phyloP scores from a whole-genome alignment of 495 filamentous ascomycete genomes.

The Trichoderma asperelloides region DNA sequence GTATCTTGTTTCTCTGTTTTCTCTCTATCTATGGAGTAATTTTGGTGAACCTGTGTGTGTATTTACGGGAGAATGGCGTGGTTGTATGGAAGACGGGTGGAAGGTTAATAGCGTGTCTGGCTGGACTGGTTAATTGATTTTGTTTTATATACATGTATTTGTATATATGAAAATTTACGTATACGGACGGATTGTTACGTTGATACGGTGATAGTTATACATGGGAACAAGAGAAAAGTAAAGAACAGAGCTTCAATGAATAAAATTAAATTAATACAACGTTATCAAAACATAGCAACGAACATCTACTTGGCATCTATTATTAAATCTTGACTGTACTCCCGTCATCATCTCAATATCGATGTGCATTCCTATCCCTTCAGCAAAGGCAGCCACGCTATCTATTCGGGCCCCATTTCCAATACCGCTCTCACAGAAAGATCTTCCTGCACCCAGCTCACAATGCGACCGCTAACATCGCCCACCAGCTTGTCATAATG shows the following conservation, averaged over 20 bases:
- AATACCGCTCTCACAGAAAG: constrained; percentile 26
- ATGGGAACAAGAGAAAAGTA: too few relatives aligned
- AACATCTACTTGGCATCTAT: not conserved
- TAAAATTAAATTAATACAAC: not conserved
- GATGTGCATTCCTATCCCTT: not conserved
- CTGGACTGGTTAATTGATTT: too few relatives aligned
- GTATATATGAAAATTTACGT: not conserved
- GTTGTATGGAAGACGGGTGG: not conserved
- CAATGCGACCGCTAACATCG: constrained; percentile 60
- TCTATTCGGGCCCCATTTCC: constrained; percentile 8
- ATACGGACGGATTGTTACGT: too few relatives aligned
- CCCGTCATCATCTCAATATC: too few relatives aligned
- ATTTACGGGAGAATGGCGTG: not conserved
- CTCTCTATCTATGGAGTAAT: not conserved
- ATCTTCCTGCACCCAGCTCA: constrained; percentile 63
- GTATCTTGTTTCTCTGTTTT: not conserved
- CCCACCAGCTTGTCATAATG: constrained; percentile 71
- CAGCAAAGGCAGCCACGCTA: not conserved
- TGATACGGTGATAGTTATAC: too few relatives aligned
- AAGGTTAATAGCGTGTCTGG: too few relatives aligned
- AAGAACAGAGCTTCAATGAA: too few relatives aligned
- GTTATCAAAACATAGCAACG: not conserved
- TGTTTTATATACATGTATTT: not conserved
- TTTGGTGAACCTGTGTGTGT: not conserved
- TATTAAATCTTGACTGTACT: too few relatives aligned